These are phyloP conservation scores for Aspergillus hortae DNA, from an alignment of 2,329 filamentous ascomycete genomes.

Conservation along the genomic window DNA sequence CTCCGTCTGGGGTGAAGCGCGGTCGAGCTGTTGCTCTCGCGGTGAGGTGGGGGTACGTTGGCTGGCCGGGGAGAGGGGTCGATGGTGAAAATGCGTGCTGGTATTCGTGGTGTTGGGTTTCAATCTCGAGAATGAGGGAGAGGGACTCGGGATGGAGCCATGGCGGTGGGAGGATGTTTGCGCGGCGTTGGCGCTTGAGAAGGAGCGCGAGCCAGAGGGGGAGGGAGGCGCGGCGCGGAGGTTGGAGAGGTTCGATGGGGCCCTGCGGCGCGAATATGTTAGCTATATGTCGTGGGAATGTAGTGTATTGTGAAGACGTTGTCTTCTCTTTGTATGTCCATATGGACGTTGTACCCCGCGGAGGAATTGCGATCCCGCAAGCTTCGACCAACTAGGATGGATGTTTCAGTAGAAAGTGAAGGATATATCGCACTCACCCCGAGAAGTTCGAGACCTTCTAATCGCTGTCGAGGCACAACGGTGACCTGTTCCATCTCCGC, in stretches of 20 bases:
- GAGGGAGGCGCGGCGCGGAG: conserved; percentile 73
- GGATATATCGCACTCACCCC: conserved; percentile 61
- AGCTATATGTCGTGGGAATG: neutral
- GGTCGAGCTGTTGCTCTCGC: conserved; percentile 21
- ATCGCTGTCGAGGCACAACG: conserved; percentile 82
- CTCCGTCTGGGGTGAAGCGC: conserved; percentile 37
- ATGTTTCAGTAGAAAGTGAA: neutral
- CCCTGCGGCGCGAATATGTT: conserved; percentile 56
- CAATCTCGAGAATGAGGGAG: conserved; percentile 71
- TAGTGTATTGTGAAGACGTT: neutral
- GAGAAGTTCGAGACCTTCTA: conserved; percentile 81
- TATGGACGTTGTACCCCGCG: neutral
- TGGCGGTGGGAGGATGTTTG: conserved; percentile 84
- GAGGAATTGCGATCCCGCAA: neutral
- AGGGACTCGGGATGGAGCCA: conserved; percentile 82
- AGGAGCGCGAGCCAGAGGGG: conserved; percentile 94
- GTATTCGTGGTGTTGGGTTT: conserved; percentile 63
- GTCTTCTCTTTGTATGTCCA: neutral
- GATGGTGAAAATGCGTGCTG: conserved; percentile 73
- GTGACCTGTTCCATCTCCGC: conserved; percentile 98
- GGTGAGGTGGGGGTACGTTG: conserved; percentile 23
- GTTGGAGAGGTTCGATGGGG: conserved; percentile 68
- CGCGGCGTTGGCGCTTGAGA: conserved; percentile 88
- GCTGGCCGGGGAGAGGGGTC: conserved; percentile 59
- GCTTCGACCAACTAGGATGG: neutral